Evolutionary conservation across 768 basidiomycete genomes (phyloP).

Genomic region (Saitozyma sp.): DNA sequence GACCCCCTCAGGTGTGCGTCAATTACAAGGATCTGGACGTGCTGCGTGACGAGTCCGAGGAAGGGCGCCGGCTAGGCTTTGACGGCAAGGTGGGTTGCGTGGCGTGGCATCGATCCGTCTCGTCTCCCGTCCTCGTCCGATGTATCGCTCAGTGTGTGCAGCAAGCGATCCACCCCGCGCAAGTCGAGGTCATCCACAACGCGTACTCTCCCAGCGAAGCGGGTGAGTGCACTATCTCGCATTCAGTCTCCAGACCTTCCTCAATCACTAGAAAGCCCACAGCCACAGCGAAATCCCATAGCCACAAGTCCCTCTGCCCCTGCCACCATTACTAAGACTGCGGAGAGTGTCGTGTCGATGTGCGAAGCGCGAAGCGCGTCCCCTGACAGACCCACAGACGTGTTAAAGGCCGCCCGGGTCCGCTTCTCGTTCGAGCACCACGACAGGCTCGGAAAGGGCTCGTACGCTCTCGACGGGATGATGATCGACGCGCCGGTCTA

Average conservation of each 20-base stretch:
- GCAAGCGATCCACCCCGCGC: conserved; percentile 94
- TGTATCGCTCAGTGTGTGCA: conserved; percentile 45
- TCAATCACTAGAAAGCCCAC: too few relatives aligned
- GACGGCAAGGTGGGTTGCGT: conserved; percentile 71
- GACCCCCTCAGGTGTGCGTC: conserved; percentile 69
- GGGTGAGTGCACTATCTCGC: conserved; percentile 55
- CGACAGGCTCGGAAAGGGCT: conserved; percentile 68
- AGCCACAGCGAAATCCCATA: too few relatives aligned
- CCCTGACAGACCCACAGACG: conserved; percentile 58
- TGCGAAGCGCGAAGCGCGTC: too few relatives aligned
- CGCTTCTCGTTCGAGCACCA: conserved; percentile 63
- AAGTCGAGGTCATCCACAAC: conserved; percentile 72
- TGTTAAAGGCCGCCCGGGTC: conserved; percentile 72
- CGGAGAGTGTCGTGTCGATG: background rate
- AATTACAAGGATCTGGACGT: conserved; percentile 74
- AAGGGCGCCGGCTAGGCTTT: conserved; percentile 80
- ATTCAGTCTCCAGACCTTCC: conserved; percentile 2
- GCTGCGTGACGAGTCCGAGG: conserved; percentile 71
- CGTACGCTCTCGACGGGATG: conserved; percentile 62
- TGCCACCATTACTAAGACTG: background rate
- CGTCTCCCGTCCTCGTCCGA: too few relatives aligned
- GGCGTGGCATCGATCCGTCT: background rate
- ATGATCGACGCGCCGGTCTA: conserved; percentile 94
- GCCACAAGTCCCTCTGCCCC: too few relatives aligned
- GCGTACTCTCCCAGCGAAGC: conserved; percentile 73